phyloP scores from a whole-genome alignment of 2,329 filamentous ascomycete species.

The Colletotrichum tabaci region DNA sequence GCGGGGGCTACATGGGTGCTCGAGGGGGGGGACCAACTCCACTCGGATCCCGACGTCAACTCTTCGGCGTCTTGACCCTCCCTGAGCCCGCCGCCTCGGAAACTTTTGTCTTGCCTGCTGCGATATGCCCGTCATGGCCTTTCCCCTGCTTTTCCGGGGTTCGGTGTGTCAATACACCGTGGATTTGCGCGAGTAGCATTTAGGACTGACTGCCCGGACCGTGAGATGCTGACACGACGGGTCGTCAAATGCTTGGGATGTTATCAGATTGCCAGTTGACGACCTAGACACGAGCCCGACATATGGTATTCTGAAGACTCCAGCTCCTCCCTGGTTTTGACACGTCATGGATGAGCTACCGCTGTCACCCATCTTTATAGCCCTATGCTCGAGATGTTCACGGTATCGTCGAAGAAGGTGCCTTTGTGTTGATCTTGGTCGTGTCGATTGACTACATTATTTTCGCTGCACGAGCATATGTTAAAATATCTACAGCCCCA shows the following conservation, averaged over 20 bases:
- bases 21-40: background rate
- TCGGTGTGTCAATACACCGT: conserved; percentile 2
- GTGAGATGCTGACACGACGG: background rate
- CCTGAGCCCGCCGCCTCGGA: background rate
- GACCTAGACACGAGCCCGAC: background rate
- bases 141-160: background rate
- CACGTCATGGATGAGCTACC: too few species aligned
- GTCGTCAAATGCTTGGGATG: background rate
- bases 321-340: background rate
- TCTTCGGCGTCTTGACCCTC: background rate
- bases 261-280: background rate
- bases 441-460: background rate
- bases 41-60: conserved; percentile 13
- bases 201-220: too few species aligned
- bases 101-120: background rate
- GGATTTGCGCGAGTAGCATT: conserved; percentile 5
- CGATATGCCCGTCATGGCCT: background rate
- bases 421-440: background rate
- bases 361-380: background rate
- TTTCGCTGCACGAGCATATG: background rate
- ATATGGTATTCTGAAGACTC: background rate
- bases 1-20: conserved; percentile 6
- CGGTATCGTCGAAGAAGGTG: background rate
- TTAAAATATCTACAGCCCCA: background rate
- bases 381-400: background rate